Base-by-base conservation (phyloP, 352 stramenopile species). In the Phytophthora pistaciae region DNA sequence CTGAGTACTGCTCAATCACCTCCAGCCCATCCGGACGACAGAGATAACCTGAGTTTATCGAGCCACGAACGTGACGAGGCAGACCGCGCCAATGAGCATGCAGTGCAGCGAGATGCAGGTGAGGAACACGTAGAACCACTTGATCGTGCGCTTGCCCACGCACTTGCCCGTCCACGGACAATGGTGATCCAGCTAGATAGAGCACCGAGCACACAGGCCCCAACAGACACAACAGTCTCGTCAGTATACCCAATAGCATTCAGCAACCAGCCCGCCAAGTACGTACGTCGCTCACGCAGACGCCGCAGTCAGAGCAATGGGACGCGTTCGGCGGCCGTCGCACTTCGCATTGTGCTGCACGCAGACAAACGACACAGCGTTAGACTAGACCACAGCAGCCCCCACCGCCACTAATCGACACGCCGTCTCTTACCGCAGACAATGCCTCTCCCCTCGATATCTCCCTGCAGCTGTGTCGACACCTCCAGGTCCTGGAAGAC, bases 151-250 rank as follows among this genome's bases (percentile, higher is more conserved):
- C 18, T 84, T 86, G 63, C 91, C 92, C 57, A 98, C 86, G 68
- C 92, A 98, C 74, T 98, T 97, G 65, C 92, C 90, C 13, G 93
- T 98, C 91, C 93, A 98, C n/a, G 93, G 93, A 74, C 93, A 98
- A 58, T 98, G 93, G 79, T 98, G 93, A 74, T 98, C 92, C 67
- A 98, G 75, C 87, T 96, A 20, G 8, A 66, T 96, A 20, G 8
- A 66, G 40, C 29, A 69, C 46, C 9, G 31, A 11, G 11, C 27
- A 50, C 8, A 58, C 38, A 53, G n/a, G 48, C 16, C 14, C 54
- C 3, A 40, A 20, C 58, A 33, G 50, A 16, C 5, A 44, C 56
- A 52, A 48, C 21, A 53, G 13, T 42, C 18, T 5, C 29, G 4
- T 55, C 44, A 63, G 13, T 20, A 55, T 16, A n/a, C 16, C 6